A percentile compares a stretch with the other conserved stretches of the same genome.
These are phyloP conservation scores for Phyllosticta paracitricarpa DNA, from an alignment of 2,329 filamentous ascomycete genomes.

Conservation along the genomic window DNA sequence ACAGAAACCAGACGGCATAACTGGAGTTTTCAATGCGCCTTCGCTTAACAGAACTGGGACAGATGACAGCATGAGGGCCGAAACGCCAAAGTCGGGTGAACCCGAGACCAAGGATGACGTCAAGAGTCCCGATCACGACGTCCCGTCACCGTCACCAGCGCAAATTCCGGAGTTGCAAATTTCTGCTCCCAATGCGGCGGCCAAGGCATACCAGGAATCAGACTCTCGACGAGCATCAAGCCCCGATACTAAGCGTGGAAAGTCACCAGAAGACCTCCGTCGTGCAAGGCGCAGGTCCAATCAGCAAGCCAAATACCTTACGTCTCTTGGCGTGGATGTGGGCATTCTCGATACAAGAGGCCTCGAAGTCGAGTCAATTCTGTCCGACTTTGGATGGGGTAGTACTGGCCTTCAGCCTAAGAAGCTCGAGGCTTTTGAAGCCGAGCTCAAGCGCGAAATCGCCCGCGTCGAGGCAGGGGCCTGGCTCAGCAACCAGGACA, in stretches of 20 bases:
- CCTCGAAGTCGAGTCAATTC: conserved; percentile 68
- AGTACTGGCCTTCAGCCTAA: conserved; percentile 64
- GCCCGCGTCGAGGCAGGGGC: conserved; percentile 85
- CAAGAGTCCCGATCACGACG: background rate
- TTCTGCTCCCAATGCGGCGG: conserved; percentile 13
- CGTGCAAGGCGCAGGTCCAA: conserved; percentile 56
- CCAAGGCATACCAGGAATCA: conserved; percentile 17
- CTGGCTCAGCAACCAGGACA: conserved; percentile 73
- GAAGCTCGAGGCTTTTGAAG: conserved; percentile 69
- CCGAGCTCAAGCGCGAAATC: conserved; percentile 76
- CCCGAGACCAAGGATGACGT: background rate
- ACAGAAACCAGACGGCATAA: conserved; percentile 74
- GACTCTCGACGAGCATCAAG: conserved; percentile 26
- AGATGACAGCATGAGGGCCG: conserved; percentile 10
- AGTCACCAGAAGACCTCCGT: conserved; percentile 37
- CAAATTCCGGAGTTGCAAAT: conserved; percentile 11
- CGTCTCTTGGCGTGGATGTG: conserved; percentile 67
- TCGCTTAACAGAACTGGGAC: conserved; percentile 21
- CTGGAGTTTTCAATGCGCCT: conserved; percentile 74
- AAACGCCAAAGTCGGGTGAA: conserved; percentile 13
- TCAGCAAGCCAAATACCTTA: conserved; percentile 69
- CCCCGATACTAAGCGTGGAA: conserved; percentile 22
- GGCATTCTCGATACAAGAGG: conserved; percentile 65
- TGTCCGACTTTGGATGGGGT: conserved; percentile 85
- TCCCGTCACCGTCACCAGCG: conserved; percentile 2